These are phyloP conservation scores for Geotrichum phurueaensis DNA, from an alignment of 1,139 yeast species.

Conservation along the genomic window DNA sequence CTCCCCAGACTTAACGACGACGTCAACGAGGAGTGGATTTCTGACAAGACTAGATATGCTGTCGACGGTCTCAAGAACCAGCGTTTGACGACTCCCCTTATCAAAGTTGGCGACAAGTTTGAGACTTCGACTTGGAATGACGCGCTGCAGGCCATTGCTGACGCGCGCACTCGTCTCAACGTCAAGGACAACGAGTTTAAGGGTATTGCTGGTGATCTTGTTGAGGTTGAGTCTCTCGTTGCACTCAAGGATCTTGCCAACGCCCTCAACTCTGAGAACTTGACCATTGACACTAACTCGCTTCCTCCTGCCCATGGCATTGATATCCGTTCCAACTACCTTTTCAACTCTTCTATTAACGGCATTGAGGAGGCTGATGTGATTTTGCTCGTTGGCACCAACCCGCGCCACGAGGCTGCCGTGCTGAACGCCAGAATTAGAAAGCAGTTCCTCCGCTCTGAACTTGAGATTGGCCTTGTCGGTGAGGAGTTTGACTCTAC, in stretches of 20 bases:
- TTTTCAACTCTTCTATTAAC: conserved; percentile 72
- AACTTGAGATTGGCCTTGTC: conserved; percentile 57
- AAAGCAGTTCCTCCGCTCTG: conserved; percentile 69
- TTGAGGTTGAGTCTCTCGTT: conserved; percentile 78
- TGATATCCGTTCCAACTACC: conserved; percentile 72
- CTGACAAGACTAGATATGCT: conserved; percentile 81
- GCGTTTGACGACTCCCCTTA: conserved; percentile 75
- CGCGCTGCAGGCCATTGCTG: conserved; percentile 65
- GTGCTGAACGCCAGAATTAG: conserved; percentile 81
- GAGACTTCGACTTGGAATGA: conserved; percentile 84
- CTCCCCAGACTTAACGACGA: conserved; percentile 83
- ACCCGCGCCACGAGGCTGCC: conserved; percentile 89
- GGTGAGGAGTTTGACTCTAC: conserved; percentile 79
- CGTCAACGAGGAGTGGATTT: conserved; percentile 86
- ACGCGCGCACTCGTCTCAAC: conserved; percentile 51
- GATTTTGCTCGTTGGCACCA: conserved; percentile 72
- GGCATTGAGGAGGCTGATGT: conserved; percentile 82
- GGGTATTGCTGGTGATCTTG: conserved; percentile 76
- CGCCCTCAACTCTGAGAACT: conserved; percentile 73
- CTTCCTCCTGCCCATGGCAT: conserved; percentile 63
- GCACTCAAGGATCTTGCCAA: conserved; percentile 75
- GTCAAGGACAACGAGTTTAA: conserved; percentile 70
- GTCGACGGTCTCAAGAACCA: conserved; percentile 83
- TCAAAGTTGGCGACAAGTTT: conserved; percentile 65
- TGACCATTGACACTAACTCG: conserved; percentile 60